A percentile compares a stretch with the other conserved stretches of the same genome.
phyloP scores from a whole-genome alignment of 225 moss, liverwort and hornwort genomes.

The Marchantia paleacea region DNA sequence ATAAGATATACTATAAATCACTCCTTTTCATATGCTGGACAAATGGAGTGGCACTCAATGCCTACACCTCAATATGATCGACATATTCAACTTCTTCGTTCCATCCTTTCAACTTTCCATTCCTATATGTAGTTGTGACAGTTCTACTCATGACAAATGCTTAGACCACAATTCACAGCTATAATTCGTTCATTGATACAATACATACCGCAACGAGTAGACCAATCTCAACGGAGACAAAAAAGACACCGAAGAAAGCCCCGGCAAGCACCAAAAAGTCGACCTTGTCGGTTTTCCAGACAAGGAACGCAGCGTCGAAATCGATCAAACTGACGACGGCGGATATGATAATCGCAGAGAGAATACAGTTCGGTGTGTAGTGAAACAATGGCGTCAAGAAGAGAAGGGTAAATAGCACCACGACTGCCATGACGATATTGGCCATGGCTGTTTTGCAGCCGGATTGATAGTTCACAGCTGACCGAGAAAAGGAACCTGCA shows the following conservation, averaged over 20 bases:
- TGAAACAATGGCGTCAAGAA: slow-evolving; percentile 64
- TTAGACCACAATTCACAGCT: background rate
- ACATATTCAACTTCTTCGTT: too few species aligned
- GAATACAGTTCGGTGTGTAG: slow-evolving; percentile 71
- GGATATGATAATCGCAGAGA: slow-evolving; percentile 66
- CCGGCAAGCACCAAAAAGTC: slow-evolving; percentile 69
- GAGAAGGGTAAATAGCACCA: slow-evolving; percentile 56
- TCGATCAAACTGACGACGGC: slow-evolving; percentile 58
- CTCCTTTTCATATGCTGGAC: too few species aligned
- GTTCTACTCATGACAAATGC: background rate
- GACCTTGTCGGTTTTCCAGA: slow-evolving; percentile 86
- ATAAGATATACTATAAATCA: too few species aligned
- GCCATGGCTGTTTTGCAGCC: slow-evolving; percentile 56
- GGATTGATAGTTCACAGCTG: slow-evolving; percentile 75
- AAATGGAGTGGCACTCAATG: too few species aligned
- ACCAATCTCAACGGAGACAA: slow-evolving; percentile 68
- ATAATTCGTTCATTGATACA: background rate
- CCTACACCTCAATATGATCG: too few species aligned
- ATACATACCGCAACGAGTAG: slow-evolving; percentile 58
- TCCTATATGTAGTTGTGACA: too few species aligned
- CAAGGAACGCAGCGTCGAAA: slow-evolving; percentile 52
- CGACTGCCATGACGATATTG: slow-evolving; percentile 67
- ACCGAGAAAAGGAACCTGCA: slow-evolving; percentile 89
- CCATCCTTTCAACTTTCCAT: too few species aligned
- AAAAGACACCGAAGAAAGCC: slow-evolving; percentile 71